Percentiles rank a stretch among this genome's conserved stretches.
phyloP scores from a whole-genome alignment of 192 early-diverging fungal species.

The Diversispora epigaea region DNA sequence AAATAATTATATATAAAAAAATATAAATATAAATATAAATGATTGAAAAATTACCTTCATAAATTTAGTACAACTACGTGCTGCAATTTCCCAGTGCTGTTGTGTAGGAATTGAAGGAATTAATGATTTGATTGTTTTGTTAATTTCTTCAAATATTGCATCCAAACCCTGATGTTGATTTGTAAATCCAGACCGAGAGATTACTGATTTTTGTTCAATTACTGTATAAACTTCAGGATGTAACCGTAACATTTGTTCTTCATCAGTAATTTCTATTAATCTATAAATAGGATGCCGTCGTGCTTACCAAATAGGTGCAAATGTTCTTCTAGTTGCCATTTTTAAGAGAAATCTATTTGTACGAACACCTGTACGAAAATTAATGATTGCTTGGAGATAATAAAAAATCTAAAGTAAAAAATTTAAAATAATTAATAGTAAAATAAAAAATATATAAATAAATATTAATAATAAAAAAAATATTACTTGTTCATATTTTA shows the following conservation, averaged over 20 bases:
- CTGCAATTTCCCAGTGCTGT: neutral
- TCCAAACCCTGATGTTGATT: neutral
- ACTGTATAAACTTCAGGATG: neutral
- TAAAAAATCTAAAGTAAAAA: neutral
- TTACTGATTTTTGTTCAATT: too few species aligned
- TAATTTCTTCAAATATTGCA: slow-evolving; percentile 9
- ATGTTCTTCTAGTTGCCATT: neutral
- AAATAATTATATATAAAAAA: neutral
- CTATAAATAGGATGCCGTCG: neutral
- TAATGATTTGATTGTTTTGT: neutral
- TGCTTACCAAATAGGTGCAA: neutral
- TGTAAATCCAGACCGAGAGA: too few species aligned
- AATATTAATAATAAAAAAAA: slow-evolving; percentile 17
- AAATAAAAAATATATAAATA: neutral
- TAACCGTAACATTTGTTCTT: neutral
- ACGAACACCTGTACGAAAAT: slow-evolving; percentile 24
- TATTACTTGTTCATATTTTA: slow-evolving; percentile 26
- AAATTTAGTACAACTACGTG: too few species aligned
- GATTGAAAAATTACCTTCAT: too few species aligned
- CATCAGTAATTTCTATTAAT: neutral
- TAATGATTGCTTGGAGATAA: slow-evolving; percentile 23
- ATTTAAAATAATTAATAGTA: neutral
- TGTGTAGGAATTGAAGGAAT: neutral
- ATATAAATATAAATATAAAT: neutral
- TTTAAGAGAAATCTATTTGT: slow-evolving; percentile 5